Evolutionary conservation across 352 stramenopile genomes (phyloP).

Genomic region (Peronospora belbahrii): DNA sequence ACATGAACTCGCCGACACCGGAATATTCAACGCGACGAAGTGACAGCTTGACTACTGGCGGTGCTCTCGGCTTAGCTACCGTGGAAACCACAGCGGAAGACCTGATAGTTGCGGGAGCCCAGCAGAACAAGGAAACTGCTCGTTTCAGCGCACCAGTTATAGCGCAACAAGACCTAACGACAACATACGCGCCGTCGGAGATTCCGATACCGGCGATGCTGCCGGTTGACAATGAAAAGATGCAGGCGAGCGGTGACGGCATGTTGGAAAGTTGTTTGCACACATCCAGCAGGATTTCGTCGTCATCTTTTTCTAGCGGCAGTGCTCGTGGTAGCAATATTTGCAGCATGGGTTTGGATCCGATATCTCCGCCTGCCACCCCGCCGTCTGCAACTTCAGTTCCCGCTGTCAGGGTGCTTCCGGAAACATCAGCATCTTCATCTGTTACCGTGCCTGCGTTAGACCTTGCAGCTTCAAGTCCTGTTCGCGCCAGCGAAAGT

Average conservation of each 20-base stretch:
- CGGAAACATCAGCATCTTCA: constrained; percentile 13
- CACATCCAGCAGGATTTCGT: constrained; percentile 15
- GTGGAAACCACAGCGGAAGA: constrained; percentile 11
- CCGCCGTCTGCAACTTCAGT: constrained; percentile 9
- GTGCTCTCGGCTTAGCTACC: constrained; percentile 9
- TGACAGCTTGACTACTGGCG: constrained; percentile 14
- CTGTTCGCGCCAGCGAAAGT: background rate
- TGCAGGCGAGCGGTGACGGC: constrained; percentile 21
- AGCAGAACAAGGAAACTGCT: constrained; percentile 2
- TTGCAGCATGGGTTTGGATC: constrained; percentile 20
- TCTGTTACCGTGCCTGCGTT: constrained; percentile 3
- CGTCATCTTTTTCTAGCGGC: constrained; percentile 16
- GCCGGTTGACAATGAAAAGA: background rate
- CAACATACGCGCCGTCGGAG: constrained; percentile 1
- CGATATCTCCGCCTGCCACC: constrained; percentile 14
- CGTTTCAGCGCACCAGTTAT: background rate
- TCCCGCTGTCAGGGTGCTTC: constrained; percentile 9
- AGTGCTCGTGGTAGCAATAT: constrained; percentile 16
- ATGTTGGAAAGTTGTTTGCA: constrained; percentile 17
- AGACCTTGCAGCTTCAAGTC: constrained; percentile 1
- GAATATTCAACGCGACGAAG: constrained; percentile 8
- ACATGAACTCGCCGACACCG: constrained; percentile 3
- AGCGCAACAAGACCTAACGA: constrained; percentile 3
- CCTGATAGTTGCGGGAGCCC: constrained; percentile 5
- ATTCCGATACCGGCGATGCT: constrained; percentile 13